These are phyloP conservation scores for Iris macrosiphon DNA, from an alignment of 106 monocot genomes.

Conservation along the genomic window DNA sequence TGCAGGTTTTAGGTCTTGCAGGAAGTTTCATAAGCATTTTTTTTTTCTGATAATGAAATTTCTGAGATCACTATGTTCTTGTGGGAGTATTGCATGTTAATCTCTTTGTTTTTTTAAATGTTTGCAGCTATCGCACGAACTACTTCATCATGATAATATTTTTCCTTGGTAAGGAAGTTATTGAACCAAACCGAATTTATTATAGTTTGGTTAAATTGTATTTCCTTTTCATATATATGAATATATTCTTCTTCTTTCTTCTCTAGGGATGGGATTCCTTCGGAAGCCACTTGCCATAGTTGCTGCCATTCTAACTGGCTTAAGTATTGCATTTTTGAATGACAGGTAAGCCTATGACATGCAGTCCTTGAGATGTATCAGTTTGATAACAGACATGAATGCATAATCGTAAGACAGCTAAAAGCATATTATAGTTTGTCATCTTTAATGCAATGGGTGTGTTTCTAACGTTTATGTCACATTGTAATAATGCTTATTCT, in stretches of 20 bases:
- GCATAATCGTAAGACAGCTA: too few relatives aligned
- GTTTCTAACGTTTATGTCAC: too few relatives aligned
- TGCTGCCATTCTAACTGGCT: constrained; percentile 55
- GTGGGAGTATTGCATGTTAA: too few relatives aligned
- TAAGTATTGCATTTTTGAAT: constrained; percentile 77
- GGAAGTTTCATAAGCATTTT: too few relatives aligned
- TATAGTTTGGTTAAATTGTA: background rate
- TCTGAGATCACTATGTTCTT: too few relatives aligned
- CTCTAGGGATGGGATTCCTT: constrained; percentile 60
- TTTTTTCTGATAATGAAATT: too few relatives aligned
- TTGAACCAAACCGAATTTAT: background rate
- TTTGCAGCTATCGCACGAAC: constrained; percentile 11
- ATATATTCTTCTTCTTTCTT: background rate
- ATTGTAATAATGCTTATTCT: too few relatives aligned
- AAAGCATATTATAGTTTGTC: too few relatives aligned
- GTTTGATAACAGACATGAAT: too few relatives aligned
- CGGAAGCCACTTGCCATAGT: constrained; percentile 71
- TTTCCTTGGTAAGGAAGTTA: constrained; percentile 4
- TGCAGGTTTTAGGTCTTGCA: too few relatives aligned
- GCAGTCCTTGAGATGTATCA: too few relatives aligned
- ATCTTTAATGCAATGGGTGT: too few relatives aligned
- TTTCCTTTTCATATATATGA: background rate
- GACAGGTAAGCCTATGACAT: constrained; percentile 72
- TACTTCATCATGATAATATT: constrained; percentile 14
- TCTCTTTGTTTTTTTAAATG: background rate